Evolutionary conservation across 2,329 filamentous ascomycete species (phyloP).

Genomic region (Mycogone perniciosa): DNA sequence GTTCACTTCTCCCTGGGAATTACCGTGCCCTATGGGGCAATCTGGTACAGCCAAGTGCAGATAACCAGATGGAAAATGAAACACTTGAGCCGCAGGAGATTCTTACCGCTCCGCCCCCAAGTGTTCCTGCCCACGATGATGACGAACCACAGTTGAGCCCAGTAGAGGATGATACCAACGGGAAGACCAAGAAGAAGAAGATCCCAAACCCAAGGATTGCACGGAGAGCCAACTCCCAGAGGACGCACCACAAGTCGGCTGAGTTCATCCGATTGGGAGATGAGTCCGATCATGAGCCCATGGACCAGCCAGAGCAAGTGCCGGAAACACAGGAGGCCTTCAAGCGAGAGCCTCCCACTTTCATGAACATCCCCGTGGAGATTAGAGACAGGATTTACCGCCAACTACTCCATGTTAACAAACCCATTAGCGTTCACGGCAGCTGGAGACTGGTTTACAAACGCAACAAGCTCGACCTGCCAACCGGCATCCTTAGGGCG

Average conservation of each 20-base stretch:
- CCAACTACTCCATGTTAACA: conserved; percentile 25
- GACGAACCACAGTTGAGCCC: not conserved
- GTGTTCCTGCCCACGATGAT: not conserved
- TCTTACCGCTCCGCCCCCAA: not conserved
- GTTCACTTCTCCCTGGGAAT: not conserved
- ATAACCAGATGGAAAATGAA: not conserved
- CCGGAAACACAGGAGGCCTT: not conserved
- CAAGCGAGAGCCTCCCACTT: not conserved
- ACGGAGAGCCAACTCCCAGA: not conserved
- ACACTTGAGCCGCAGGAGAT: not conserved
- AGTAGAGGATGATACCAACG: not conserved
- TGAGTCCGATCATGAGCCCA: not conserved
- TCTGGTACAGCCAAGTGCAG: not conserved
- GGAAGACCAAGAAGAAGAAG: not conserved
- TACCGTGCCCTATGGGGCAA: not conserved
- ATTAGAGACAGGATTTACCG: conserved; percentile 27
- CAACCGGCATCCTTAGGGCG: conserved; percentile 31
- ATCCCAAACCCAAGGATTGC: not conserved
- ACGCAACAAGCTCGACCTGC: conserved; percentile 24
- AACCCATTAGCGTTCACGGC: conserved; percentile 28
- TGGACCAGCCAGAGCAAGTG: not conserved
- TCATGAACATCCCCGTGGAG: conserved; percentile 23
- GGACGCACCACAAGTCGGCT: too few species aligned
- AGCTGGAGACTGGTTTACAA: conserved; percentile 30
- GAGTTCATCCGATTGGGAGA: not conserved